Evolutionary conservation across 768 basidiomycete genomes (phyloP), one percentile per base, ranked within the genome.

Genomic region (Fibroporia radiculosa): DNA sequence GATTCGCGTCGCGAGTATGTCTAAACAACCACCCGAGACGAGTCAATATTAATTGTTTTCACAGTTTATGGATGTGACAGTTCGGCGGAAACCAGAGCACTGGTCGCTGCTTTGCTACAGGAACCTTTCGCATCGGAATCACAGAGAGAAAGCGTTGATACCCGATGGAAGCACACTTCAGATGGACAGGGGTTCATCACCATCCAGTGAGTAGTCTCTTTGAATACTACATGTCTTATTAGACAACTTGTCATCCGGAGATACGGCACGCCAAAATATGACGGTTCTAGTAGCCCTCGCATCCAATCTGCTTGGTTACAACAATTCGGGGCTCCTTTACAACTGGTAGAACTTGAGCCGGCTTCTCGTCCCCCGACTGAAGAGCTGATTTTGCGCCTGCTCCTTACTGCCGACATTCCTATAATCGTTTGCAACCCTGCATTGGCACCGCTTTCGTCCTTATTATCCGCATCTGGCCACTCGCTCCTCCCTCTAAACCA

Each of bases 101-200:
- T 90, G 3, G 74, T 89, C 16, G 78, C 78, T 4, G 83, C 84
- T 6, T 68, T 90, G 27, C 66, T 90, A 13, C 74, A 81, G 34
- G 79, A 88, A 43, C 85, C 85, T 12, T 73, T 90, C 51, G 66
- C 70, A 2, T 75, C 77, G n/a, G 73, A 77, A 49, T 54, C 60
- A 3, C 67, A 73, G 47, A 70, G 66, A 40, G 61, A 66, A 25
- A 54, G 56, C 6, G 54, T 84, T 19, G 69, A 67, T 42, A 56
- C 66, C 31, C 69, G 84, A 25, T 82, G 83, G 51, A 42, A 50
- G 7, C 8, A 38, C 11, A 37, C 26, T 23, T 36, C 47, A 4
- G 33, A 43, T 13, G 49, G 43, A 8, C 34, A 25, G 7, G 36
- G 45, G 16, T 33, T 8, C 8, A 32, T 55, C 7, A 45, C 18